phyloP scores from a whole-genome alignment of 1,139 yeast genomes.

The Taphrina communis region DNA sequence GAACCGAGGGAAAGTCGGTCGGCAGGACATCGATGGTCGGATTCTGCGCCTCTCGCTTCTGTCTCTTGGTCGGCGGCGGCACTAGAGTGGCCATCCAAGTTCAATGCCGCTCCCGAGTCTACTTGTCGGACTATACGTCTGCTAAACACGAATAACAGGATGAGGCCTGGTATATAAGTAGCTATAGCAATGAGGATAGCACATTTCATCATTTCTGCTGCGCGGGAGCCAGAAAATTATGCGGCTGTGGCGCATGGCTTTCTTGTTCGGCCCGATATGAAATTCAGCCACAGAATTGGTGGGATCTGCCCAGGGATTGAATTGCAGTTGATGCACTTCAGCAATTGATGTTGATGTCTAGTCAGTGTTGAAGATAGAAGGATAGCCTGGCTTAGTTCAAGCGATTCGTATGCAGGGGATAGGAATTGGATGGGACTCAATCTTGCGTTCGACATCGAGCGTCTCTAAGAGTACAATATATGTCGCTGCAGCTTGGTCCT shows the following conservation, averaged over 20 bases:
- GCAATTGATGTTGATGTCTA: background rate
- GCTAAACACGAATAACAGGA: too few relatives aligned
- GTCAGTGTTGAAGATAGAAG: too few relatives aligned
- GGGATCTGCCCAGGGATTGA: too few relatives aligned
- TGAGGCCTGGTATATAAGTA: too few relatives aligned
- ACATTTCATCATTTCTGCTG: background rate
- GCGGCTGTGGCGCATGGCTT: slow-evolving; percentile 17
- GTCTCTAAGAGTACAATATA: background rate
- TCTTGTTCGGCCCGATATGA: slow-evolving; percentile 8
- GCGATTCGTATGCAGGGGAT: too few relatives aligned
- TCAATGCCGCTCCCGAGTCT: too few relatives aligned
- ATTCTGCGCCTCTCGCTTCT: slow-evolving; percentile 79
- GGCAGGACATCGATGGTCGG: slow-evolving; percentile 80
- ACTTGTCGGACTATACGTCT: too few relatives aligned
- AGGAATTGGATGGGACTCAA: too few relatives aligned
- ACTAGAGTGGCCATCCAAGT: slow-evolving; percentile 76
- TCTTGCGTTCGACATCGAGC: background rate
- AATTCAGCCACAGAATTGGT: background rate
- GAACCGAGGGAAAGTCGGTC: slow-evolving; percentile 79
- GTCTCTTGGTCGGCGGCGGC: slow-evolving; percentile 94
- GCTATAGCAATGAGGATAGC: background rate
- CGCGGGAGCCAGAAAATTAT: background rate
- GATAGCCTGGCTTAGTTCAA: too few relatives aligned
- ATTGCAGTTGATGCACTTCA: too few relatives aligned
- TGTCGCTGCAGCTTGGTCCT: background rate